Conservation (phyloP, 495 filamentous ascomycete genomes). For the Aspergillus kassunensis region DNA sequence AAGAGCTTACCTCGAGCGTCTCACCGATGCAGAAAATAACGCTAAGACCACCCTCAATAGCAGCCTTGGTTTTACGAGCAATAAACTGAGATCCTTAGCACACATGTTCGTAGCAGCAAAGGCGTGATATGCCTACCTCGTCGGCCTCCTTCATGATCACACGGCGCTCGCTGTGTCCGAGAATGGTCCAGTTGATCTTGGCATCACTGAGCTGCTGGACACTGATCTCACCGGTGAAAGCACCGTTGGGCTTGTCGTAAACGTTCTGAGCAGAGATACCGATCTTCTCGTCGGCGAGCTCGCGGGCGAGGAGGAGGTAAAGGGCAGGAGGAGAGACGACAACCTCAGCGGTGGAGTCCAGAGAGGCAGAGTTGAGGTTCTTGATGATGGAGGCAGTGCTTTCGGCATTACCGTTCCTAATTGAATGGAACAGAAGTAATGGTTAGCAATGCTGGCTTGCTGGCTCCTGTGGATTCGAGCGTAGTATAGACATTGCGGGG, state of each 20-base stretch:
- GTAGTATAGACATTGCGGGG: slow-evolving; percentile 18
- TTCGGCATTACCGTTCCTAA: slow-evolving; percentile 86
- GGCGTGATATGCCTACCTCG: slow-evolving; percentile 39
- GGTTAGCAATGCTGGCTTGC: slow-evolving; percentile 9
- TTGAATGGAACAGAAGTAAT: slow-evolving; percentile 7
- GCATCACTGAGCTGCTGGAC: slow-evolving; percentile 84
- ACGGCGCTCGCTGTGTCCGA: slow-evolving; percentile 91
- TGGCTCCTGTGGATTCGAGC: neutral
- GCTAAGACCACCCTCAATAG: slow-evolving; percentile 77
- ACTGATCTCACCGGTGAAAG: slow-evolving; percentile 95
- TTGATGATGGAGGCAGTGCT: slow-evolving; percentile 83
- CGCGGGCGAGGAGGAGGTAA: slow-evolving; percentile 81
- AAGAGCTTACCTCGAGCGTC: slow-evolving; percentile 64
- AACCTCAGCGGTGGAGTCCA: slow-evolving; percentile 59
- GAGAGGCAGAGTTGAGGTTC: slow-evolving; percentile 74
- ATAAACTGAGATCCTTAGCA: slow-evolving; percentile 54
- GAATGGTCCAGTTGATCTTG: slow-evolving; percentile 81
- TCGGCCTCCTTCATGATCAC: slow-evolving; percentile 82
- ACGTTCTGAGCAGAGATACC: slow-evolving; percentile 92
- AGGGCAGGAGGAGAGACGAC: slow-evolving; percentile 88
- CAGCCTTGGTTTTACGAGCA: slow-evolving; percentile 87
- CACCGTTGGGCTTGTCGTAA: slow-evolving; percentile 93
- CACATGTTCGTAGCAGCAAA: neutral
- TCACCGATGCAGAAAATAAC: slow-evolving; percentile 98
- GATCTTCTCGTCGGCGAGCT: slow-evolving; percentile 64